phyloP scores from a whole-genome alignment of 2,329 filamentous ascomycete species.

The Boeremia exigua region DNA sequence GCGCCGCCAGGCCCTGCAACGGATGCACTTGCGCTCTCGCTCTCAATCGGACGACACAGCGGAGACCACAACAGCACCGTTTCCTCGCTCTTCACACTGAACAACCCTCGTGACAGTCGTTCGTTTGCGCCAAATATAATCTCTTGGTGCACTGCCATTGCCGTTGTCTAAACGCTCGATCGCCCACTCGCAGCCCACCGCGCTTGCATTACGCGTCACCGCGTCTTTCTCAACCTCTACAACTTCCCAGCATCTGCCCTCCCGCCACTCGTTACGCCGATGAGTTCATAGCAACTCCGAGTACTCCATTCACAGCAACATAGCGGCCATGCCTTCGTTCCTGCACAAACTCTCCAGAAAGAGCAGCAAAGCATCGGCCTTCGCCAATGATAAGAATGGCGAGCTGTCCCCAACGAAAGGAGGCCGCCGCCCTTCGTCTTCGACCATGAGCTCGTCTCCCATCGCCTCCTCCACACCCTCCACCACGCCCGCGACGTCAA shows the following conservation, averaged over 20 bases:
- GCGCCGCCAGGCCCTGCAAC: slow-evolving; percentile 10
- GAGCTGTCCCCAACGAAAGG: slow-evolving; percentile 22
- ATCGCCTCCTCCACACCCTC: slow-evolving; percentile 76
- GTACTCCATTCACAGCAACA: slow-evolving; percentile 18
- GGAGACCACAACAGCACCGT: slow-evolving; percentile 2
- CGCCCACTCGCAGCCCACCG: slow-evolving; percentile 20
- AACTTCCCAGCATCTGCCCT: slow-evolving; percentile 14
- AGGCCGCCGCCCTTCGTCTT: slow-evolving; percentile 63
- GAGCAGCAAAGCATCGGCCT: slow-evolving; percentile 72
- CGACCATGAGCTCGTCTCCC: slow-evolving; percentile 63
- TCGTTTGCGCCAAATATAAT: slow-evolving; percentile 25
- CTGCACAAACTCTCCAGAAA: slow-evolving; percentile 78
- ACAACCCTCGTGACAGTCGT: slow-evolving; percentile 31
- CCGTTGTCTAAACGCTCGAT: slow-evolving; percentile 22
- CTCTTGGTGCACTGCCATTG: slow-evolving; percentile 28
- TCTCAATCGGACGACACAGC: slow-evolving; percentile 2
- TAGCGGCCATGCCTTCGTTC: slow-evolving; percentile 61
- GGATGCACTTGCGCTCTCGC: slow-evolving; percentile 8
- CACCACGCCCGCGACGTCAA: slow-evolving; percentile 66
- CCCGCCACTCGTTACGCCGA: slow-evolving; percentile 23
- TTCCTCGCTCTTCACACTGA: slow-evolving; percentile 20
- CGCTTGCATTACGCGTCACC: slow-evolving; percentile 36
- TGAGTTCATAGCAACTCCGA: slow-evolving; percentile 21
- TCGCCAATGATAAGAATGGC: slow-evolving; percentile 44
- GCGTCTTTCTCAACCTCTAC: slow-evolving; percentile 11